Evolutionary conservation across 2,329 filamentous ascomycete species (phyloP).

Genomic region (Pseudophaeomoniella oleicola): DNA sequence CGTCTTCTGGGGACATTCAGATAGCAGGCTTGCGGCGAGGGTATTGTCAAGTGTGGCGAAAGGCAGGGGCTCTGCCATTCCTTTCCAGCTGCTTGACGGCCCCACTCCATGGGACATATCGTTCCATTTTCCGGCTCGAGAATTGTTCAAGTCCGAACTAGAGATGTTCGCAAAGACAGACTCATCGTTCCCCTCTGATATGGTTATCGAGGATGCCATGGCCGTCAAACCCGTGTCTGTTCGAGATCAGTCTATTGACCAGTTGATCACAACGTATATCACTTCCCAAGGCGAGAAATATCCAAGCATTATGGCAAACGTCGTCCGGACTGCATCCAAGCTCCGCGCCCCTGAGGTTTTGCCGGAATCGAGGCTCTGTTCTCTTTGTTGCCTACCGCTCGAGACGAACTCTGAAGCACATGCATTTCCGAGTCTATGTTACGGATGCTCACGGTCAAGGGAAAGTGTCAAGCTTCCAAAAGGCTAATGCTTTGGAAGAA

Average conservation of each 20-base stretch:
- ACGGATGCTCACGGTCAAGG: slow-evolving; percentile 27
- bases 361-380: slow-evolving; percentile 50
- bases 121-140: slow-evolving; percentile 70
- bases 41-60: slow-evolving; percentile 81
- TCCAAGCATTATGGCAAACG: slow-evolving; percentile 85
- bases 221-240: slow-evolving; percentile 22
- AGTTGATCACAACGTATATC: slow-evolving; percentile 82
- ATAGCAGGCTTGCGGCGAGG: slow-evolving; percentile 73
- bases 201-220: slow-evolving; percentile 25
- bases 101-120: slow-evolving; percentile 39
- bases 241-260: slow-evolving; percentile 76
- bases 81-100: slow-evolving; percentile 71
- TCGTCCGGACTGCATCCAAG: slow-evolving; percentile 82
- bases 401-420: slow-evolving; percentile 37
- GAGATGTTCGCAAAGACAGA: slow-evolving; percentile 46
- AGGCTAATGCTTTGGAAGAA: too few species aligned
- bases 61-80: slow-evolving; percentile 69
- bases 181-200: slow-evolving; percentile 30
- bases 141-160: slow-evolving; percentile 72
- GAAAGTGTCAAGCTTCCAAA: too few species aligned
- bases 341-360: slow-evolving; percentile 34
- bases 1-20: slow-evolving; percentile 72
- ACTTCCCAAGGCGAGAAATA: slow-evolving; percentile 72
- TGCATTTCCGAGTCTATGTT: slow-evolving; percentile 17
- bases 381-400: slow-evolving; percentile 30